Percentiles rank a stretch among this genome's conserved stretches.
phyloP scores from a whole-genome alignment of 2,329 filamentous ascomycete genomes.

The Westerdykella aurantiaca region DNA sequence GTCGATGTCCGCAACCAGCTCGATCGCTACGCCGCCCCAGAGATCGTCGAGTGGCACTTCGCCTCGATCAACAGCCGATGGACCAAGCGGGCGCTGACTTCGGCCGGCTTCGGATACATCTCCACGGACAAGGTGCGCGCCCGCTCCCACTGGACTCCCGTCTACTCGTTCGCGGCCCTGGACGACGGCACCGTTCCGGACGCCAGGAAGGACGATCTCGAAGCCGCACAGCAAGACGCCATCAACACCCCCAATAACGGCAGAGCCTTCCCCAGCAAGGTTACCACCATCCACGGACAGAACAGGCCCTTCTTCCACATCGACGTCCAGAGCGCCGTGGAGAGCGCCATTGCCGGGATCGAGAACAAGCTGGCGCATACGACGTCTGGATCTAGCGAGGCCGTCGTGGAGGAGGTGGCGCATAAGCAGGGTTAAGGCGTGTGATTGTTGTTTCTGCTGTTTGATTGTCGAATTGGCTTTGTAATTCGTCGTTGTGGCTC shows the following conservation, averaged over 20 bases:
- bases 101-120: slow-evolving; percentile 76
- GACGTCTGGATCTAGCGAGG: not conserved
- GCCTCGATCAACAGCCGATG: slow-evolving; percentile 90
- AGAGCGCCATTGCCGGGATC: slow-evolving; percentile 78
- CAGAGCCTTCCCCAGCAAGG: slow-evolving; percentile 29
- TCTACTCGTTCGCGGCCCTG: slow-evolving; percentile 90
- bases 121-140: slow-evolving; percentile 48
- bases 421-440: not conserved
- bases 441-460: too few relatives aligned
- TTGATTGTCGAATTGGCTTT: too few relatives aligned
- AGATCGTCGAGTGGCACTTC: slow-evolving; percentile 89
- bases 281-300: slow-evolving; percentile 73
- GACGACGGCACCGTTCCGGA: slow-evolving; percentile 60
- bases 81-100: slow-evolving; percentile 84
- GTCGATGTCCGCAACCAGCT: slow-evolving; percentile 95
- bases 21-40: slow-evolving; percentile 74
- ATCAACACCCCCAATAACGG: slow-evolving; percentile 9
- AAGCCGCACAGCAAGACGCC: slow-evolving; percentile 14
- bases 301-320: slow-evolving; percentile 92
- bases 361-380: slow-evolving; percentile 38
- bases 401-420: not conserved
- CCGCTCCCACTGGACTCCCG: slow-evolving; percentile 75
- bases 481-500: too few relatives aligned
- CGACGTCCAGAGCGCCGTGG: slow-evolving; percentile 80
- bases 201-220: slow-evolving; percentile 40